These are phyloP conservation scores for Iris pallida DNA, from an alignment of 116 monocot species.

Conservation along the genomic window DNA sequence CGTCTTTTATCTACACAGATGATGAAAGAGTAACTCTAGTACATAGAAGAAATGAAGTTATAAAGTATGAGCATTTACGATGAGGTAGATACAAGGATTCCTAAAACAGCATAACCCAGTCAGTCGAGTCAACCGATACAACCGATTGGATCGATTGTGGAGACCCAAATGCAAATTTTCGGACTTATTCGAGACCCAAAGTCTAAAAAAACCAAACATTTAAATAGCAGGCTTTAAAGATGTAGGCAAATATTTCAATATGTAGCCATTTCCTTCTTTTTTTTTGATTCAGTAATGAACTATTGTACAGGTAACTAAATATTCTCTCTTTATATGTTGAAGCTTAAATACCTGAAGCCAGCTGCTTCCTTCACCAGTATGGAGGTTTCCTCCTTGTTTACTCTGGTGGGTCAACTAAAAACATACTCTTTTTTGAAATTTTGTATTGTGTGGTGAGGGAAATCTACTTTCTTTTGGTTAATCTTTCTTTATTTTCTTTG, in stretches of 20 bases:
- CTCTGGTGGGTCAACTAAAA: not conserved
- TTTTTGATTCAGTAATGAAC: not conserved
- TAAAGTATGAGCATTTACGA: too few species aligned
- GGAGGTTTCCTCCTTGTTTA: not conserved
- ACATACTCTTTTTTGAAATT: not conserved
- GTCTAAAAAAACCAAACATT: too few species aligned
- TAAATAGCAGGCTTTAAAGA: not conserved
- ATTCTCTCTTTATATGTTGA: too few species aligned
- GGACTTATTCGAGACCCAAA: too few species aligned
- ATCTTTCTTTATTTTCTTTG: not conserved
- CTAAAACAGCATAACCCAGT: too few species aligned
- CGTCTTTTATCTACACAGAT: too few species aligned
- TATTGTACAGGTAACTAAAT: not conserved
- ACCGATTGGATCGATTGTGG: too few species aligned
- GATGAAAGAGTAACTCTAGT: too few species aligned
- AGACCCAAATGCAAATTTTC: too few species aligned
- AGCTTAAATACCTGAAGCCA: not conserved
- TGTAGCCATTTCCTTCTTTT: not conserved
- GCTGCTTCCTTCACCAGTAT: conserved; percentile 1
- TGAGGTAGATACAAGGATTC: too few species aligned
- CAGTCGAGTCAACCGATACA: too few species aligned
- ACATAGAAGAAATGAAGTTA: too few species aligned
- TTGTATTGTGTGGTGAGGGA: not conserved
- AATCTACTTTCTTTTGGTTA: not conserved
- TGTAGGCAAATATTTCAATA: not conserved